phyloP scores from a whole-genome alignment of 1,284 basidiomycete species.

The Inonotus hispidus region DNA sequence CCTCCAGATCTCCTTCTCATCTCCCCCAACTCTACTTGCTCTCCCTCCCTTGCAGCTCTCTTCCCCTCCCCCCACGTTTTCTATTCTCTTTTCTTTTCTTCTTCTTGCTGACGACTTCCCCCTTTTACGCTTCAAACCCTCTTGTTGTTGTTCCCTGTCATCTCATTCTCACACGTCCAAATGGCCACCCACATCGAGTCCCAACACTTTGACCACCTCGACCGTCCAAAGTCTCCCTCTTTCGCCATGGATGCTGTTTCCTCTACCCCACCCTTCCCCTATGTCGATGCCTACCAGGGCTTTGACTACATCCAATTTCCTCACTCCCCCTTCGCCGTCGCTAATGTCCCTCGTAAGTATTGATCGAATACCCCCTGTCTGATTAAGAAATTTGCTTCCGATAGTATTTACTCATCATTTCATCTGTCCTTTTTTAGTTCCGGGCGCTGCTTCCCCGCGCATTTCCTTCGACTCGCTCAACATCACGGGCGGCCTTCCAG shows the following conservation, averaged over 20 bases:
- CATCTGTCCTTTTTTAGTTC: constrained; percentile 30
- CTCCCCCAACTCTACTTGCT: constrained; percentile 16
- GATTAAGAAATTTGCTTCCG: constrained; percentile 8
- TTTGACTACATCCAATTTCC: constrained; percentile 20
- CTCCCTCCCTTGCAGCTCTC: constrained; percentile 28
- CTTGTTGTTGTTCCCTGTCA: constrained; percentile 21
- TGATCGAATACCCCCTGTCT: neutral
- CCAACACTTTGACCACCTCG: constrained; percentile 18
- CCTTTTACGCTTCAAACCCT: constrained; percentile 45
- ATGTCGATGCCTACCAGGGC: constrained; percentile 15
- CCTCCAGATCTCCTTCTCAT: neutral
- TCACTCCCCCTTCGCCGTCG: constrained; percentile 24
- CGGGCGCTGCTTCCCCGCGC: constrained; percentile 47
- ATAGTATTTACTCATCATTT: neutral
- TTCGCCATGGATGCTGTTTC: constrained; percentile 29
- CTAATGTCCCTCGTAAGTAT: constrained; percentile 39
- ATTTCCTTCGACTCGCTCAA: constrained; percentile 59
- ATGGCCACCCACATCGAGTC: constrained; percentile 18
- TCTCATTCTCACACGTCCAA: constrained; percentile 35
- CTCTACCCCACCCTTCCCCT: constrained; percentile 18
- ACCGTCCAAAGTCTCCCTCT: constrained; percentile 31
- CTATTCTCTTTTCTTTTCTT: constrained; percentile 18
- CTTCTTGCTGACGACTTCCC: neutral
- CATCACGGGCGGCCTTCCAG: constrained; percentile 41
- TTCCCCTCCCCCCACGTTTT: constrained; percentile 24